Evolutionary conservation across 108 stramenopile species (phyloP), one percentile per base, ranked within the genome.

Genomic region (Skeletonema potamos): DNA sequence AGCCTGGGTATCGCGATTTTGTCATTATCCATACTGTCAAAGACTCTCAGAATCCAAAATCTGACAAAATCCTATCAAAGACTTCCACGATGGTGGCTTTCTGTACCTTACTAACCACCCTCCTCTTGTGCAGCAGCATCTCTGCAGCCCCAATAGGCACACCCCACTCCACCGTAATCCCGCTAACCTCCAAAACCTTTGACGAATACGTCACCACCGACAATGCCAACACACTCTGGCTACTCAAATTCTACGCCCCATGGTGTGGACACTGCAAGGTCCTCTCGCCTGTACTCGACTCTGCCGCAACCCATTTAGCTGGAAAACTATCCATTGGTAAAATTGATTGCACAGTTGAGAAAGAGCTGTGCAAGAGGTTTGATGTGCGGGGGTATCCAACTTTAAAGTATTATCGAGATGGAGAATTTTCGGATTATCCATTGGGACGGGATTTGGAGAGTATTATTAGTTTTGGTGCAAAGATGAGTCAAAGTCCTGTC

Each of bases 261-360:
- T 93, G 92, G 92, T 88, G 84, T 58, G 87, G 84, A 0, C 83
- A 89, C 58, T 89, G 91, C 54, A 89, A 87, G 51, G 58, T 66
- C 32, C 72, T 92, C 54, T 84, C 86, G 3, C 89, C 92, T 0
- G 77, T 89, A 2, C 67, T 95, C 66, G 82, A 91, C 11, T n/a
- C 76, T 22, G 76, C 85, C 2, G 91, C 94, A 12, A 82, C 87
- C 6, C 59, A 71, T 15, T 8, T 92, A 27, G 63, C 77, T 15
- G 91, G 90, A 5, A 84, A 90, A 80, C 72, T 95, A 85, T 82
- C 94, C 43, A 91, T 95, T 68, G 94, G 91, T 0, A 92, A 83
- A 43, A 79, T 95, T 39, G 94, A 95, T 68, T 95, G 94, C 74
- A 95, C 94, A 3, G 26, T 41, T 4, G 82, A 91, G 48, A 90